Evolutionary conservation across 2,329 filamentous ascomycete genomes (phyloP), one percentile per base, ranked within the genome.

Genomic region (Cryphonectria carpinicola): DNA sequence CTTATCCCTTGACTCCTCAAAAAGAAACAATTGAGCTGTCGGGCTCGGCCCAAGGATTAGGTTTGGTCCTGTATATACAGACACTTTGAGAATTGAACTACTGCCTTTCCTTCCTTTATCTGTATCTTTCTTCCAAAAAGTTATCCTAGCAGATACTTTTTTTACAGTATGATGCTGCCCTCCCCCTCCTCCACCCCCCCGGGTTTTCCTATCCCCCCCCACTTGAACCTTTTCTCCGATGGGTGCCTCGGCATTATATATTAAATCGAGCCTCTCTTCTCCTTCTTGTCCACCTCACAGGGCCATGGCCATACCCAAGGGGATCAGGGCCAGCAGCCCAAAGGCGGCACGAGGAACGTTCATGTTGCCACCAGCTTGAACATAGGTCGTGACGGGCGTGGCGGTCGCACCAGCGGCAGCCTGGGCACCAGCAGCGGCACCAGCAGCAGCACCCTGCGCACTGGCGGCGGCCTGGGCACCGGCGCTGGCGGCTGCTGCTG

Each of bases 21-120:
- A 22, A 41, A 37, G 17, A 5, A 8, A 32, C 0, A 6, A 8
- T 19, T 3, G 19, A 56, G 25, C n/a, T 54, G 46, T 32, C 46
- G 46, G 64, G 64, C 46, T 28, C 64, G 17, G 64, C 46, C 19
- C 32, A 25, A 56, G 46, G n/a, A 66, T 19, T 13, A 41, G 35
- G 64, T 58, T 32, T 58, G 25, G 25, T 35, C 64, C 49, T 39
- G 39, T 37, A 37, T 35, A 54, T 66, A 66, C 52, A 54, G 35
- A 66, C 64, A 25, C 8, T 39, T 25, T 19, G 28, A 52, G 35
- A 52, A 41, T 17, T 32, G 11, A 49, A 41, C 19, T 49, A 6
- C 14, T 52, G 22, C 43, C 43, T 17, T 35, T 28, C 5, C 35
- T 11, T 17, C 11, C 46, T 2, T 11, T 11, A 66, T 56, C 46